Evolutionary conservation across 176 grass and related monocot genomes (phyloP).

Genomic region (Oryza meyeriana): DNA sequence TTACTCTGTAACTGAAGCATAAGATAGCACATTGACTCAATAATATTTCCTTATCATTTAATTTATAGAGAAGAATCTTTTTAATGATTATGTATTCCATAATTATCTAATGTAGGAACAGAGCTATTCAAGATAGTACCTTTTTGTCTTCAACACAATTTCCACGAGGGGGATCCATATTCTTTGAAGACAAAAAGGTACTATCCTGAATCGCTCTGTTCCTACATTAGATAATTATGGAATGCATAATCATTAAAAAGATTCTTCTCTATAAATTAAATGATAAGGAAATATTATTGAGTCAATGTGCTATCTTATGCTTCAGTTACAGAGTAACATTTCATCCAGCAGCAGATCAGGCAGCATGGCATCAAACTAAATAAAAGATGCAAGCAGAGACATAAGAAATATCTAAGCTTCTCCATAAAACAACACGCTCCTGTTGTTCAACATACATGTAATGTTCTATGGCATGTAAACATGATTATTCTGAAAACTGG

Average conservation of each 20-base stretch:
- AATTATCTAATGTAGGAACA: not conserved
- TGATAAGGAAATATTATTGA: not conserved
- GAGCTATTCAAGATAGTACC: not conserved
- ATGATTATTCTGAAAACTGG: not conserved
- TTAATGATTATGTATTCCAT: not conserved
- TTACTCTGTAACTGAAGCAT: not conserved
- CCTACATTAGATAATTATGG: not conserved
- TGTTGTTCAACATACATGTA: not conserved
- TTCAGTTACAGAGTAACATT: not conserved
- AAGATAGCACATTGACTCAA: not conserved
- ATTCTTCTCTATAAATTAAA: not conserved
- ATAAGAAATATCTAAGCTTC: not conserved
- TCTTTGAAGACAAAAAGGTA: not conserved
- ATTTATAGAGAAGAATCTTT: not conserved
- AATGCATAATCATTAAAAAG: not conserved
- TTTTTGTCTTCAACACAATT: slow-evolving; percentile 19
- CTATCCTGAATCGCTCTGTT: not conserved
- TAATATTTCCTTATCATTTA: not conserved
- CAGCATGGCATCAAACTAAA: not conserved
- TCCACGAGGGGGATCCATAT: slow-evolving; percentile 12
- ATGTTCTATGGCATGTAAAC: not conserved
- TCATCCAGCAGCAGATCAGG: not conserved
- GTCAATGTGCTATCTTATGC: not conserved
- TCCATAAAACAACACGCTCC: not conserved
- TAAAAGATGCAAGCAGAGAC: not conserved